A percentile compares a stretch with the other conserved stretches of the same genome.
These are phyloP conservation scores for Aspergillus ostianus DNA, from an alignment of 495 filamentous ascomycete genomes.

Conservation along the genomic window DNA sequence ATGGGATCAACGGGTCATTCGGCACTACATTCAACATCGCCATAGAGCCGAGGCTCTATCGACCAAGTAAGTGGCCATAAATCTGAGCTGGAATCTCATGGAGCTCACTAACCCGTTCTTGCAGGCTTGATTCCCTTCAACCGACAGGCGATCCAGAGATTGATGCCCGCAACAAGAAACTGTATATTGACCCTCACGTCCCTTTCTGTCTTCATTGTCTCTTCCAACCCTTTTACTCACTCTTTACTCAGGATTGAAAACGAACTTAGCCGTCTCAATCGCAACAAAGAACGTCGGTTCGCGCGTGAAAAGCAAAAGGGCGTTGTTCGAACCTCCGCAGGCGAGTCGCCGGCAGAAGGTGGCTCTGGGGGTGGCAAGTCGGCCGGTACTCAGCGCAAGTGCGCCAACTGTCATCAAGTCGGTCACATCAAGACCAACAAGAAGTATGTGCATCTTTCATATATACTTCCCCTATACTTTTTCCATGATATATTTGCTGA, in stretches of 20 bases:
- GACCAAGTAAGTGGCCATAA: slow-evolving; percentile 54
- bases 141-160: slow-evolving; percentile 77
- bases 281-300: slow-evolving; percentile 87
- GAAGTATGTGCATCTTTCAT: slow-evolving; percentile 56
- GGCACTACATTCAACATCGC: slow-evolving; percentile 57
- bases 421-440: slow-evolving; percentile 99
- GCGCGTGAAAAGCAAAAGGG: slow-evolving; percentile 90
- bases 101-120: slow-evolving; percentile 10
- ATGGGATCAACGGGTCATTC: slow-evolving; percentile 71
- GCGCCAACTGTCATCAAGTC: slow-evolving; percentile 91
- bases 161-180: slow-evolving; percentile 57
- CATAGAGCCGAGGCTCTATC: slow-evolving; percentile 59
- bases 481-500: slow-evolving; percentile 11
- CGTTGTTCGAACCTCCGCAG: slow-evolving; percentile 38
- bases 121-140: slow-evolving; percentile 54
- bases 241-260: slow-evolving; percentile 55
- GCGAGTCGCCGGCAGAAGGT: slow-evolving; percentile 41
- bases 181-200: slow-evolving; percentile 31
- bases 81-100: too few relatives aligned
- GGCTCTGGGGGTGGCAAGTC: slow-evolving; percentile 49
- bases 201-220: neutral
- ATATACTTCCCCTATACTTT: slow-evolving; percentile 10
- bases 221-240: neutral
- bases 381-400: slow-evolving; percentile 81
- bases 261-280: slow-evolving; percentile 77